Conservation (phyloP, 441 rosid genomes). For the Macaranga tanarius region DNA sequence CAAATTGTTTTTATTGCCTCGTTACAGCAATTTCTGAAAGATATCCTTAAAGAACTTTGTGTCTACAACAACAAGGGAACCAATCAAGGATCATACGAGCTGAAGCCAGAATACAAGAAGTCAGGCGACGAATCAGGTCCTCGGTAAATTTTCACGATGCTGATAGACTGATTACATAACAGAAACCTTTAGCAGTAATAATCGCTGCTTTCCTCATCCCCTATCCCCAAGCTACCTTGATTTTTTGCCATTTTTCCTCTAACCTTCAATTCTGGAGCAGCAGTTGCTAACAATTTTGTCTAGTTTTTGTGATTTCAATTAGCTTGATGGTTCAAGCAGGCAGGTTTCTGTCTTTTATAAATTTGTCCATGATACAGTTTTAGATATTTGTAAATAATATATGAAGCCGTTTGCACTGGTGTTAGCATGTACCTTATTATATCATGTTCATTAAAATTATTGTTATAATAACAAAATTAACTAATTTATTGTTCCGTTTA, state of each 20-base stretch:
- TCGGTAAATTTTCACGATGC: constrained; percentile 16
- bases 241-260: neutral
- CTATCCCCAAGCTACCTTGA: neutral
- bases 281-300: neutral
- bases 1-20: constrained; percentile 2
- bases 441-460: too few species aligned
- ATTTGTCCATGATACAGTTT: too few species aligned
- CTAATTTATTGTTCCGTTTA: too few species aligned
- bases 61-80: constrained; percentile 89
- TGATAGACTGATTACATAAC: neutral
- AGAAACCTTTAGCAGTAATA: neutral
- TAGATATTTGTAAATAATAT: too few species aligned
- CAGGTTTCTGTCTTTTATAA: neutral
- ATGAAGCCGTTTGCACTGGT: too few species aligned
- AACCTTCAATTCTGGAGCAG: neutral
- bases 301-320: constrained; percentile 3
- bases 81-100: constrained; percentile 94
- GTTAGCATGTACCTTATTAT: too few species aligned
- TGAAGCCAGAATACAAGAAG: constrained; percentile 88
- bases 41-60: constrained; percentile 84
- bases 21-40: constrained; percentile 83
- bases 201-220: neutral
- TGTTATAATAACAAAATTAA: too few species aligned
- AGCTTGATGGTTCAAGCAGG: neutral
- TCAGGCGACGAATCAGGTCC: constrained; percentile 46